phyloP scores from a whole-genome alignment of 768 basidiomycete species.

The Grammothele lineata region DNA sequence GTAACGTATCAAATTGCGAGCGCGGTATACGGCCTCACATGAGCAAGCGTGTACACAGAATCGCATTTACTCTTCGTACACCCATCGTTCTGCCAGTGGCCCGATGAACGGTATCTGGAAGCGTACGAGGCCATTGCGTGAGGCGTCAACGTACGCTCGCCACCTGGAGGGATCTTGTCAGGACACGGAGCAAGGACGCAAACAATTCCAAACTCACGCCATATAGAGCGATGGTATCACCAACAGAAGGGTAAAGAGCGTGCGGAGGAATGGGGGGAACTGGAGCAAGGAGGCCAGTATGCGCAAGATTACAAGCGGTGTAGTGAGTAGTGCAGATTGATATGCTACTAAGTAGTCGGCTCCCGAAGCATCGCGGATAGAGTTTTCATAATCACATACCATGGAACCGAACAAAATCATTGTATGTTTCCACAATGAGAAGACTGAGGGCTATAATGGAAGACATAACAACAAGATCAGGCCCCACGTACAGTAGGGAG shows the following conservation, averaged over 20 bases:
- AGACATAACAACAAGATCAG: neutral
- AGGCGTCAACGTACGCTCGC: constrained; percentile 51
- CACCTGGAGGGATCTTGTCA: constrained; percentile 27
- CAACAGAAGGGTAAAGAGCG: constrained; percentile 43
- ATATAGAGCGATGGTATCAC: constrained; percentile 43
- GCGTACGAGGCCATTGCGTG: constrained; percentile 45
- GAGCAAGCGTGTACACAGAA: too few relatives aligned
- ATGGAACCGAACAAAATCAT: constrained; percentile 76
- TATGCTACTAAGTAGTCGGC: constrained; percentile 54
- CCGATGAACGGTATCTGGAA: constrained; percentile 65
- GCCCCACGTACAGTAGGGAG: too few relatives aligned
- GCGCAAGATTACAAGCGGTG: constrained; percentile 54
- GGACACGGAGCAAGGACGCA: neutral
- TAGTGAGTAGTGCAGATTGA: constrained; percentile 69
- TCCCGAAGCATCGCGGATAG: too few relatives aligned
- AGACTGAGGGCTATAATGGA: constrained; percentile 48
- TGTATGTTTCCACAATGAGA: constrained; percentile 71
- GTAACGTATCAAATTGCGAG: too few relatives aligned
- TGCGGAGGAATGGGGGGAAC: constrained; percentile 49
- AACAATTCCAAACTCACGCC: too few relatives aligned
- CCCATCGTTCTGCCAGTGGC: constrained; percentile 62
- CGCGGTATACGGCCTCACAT: too few relatives aligned
- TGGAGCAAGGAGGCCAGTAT: constrained; percentile 51
- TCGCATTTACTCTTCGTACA: constrained; percentile 49
- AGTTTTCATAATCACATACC: constrained; percentile 36